Base-by-base conservation (phyloP, 2,329 filamentous ascomycete species). In the Metarhizium brunneum region DNA sequence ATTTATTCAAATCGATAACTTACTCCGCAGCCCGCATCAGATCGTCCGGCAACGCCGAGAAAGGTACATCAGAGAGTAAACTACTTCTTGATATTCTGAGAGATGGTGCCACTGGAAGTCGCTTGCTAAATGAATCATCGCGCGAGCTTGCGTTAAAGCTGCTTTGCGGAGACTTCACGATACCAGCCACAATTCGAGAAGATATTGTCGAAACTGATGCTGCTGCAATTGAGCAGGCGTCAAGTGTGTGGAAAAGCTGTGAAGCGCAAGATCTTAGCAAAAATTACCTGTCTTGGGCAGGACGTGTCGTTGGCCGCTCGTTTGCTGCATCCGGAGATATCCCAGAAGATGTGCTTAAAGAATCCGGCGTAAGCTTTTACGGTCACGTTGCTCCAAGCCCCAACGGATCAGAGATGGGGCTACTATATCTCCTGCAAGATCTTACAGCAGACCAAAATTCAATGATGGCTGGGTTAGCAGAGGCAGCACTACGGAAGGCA, bases 221-320 rank as follows among this genome's bases (percentile, higher is more conserved):
- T 16, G 77, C 83, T 47, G 85, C 90, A 11, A 68, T 82, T 13
- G 68, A 72, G 1, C 83, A 86, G 64, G 82, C 84, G 2, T 74
- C 84, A 13, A 81, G 84, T 18, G 78, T 96, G 0, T 94, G 87
- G 85, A 85, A 86, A 65, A 91, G 88, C 47, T 88, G 90, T 61
- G 78, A 81, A 56, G 77, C 81, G n/a, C 75, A 79, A 42, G 73
- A 80, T 2, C 75, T 86, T 16, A 87, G 84, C 55, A 73, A 81
- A 30, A 80, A 83, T 16, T 96, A 94, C 66, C 74, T 90, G 1
- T 74, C 88, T 1, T 99, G 95, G 95, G 88, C 89, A 48, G 92
- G 89, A 3, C 82, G 86, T 59, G 87, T 92, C 2, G 76, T 97
- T 48, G 94, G 95, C 7, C 83, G 90, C 66, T 86, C 90, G 0